Evolutionary conservation across 73 alveolate genomes (phyloP).

Genomic region (Paramecium caudatum): DNA sequence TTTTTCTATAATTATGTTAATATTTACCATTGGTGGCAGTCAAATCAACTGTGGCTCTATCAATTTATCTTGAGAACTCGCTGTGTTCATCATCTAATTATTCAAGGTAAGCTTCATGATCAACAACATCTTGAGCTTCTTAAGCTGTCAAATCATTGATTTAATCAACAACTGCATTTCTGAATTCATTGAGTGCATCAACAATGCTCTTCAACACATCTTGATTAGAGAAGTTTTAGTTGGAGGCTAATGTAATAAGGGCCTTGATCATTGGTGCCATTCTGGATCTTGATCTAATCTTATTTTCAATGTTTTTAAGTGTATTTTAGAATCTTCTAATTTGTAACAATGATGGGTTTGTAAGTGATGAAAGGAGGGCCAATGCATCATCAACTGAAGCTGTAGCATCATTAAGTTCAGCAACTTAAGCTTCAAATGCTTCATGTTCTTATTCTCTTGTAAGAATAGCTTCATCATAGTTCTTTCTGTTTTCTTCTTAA

Average conservation of each 20-base stretch:
- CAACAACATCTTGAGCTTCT: slow-evolving; percentile 64
- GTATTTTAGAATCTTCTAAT: slow-evolving; percentile 66
- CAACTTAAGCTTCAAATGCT: slow-evolving; percentile 58
- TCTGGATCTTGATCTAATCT: slow-evolving; percentile 59
- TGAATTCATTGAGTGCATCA: slow-evolving; percentile 60
- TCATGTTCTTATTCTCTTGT: slow-evolving; percentile 65
- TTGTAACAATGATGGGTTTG: slow-evolving; percentile 68
- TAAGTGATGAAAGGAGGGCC: background rate
- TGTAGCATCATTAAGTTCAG: slow-evolving; percentile 66
- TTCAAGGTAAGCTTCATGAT: slow-evolving; percentile 59
- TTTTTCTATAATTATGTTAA: background rate
- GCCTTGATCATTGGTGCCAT: slow-evolving; percentile 72
- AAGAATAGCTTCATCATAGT: slow-evolving; percentile 50
- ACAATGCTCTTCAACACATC: slow-evolving; percentile 14
- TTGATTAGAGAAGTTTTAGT: slow-evolving; percentile 64
- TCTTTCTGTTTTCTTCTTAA: slow-evolving; percentile 64
- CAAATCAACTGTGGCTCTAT: slow-evolving; percentile 46
- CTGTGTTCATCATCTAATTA: slow-evolving; percentile 53
- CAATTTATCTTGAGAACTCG: slow-evolving; percentile 57
- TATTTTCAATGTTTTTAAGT: slow-evolving; percentile 28
- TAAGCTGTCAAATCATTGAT: slow-evolving; percentile 65
- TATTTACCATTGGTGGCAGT: slow-evolving; percentile 55
- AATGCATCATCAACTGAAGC: slow-evolving; percentile 68
- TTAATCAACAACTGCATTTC: slow-evolving; percentile 57
- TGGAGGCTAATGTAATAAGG: slow-evolving; percentile 50